Evolutionary conservation across 2,329 filamentous ascomycete genomes (phyloP).

Genomic region (Ophidiomyces ophidiicola): DNA sequence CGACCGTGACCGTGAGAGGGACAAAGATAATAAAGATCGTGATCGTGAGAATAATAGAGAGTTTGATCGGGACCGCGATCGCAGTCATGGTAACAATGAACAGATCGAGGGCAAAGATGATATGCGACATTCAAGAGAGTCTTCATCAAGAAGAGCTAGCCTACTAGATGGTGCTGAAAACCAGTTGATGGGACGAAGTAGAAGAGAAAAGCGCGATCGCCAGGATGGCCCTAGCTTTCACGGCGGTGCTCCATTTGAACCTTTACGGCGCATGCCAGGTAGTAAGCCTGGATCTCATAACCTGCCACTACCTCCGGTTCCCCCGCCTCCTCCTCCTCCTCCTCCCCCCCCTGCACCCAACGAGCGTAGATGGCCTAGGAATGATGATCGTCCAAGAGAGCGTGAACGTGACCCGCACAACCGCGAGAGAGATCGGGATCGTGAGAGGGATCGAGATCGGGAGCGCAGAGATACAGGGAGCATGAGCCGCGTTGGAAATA

Average conservation of each 20-base stretch:
- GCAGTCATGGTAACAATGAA: constrained; percentile 10
- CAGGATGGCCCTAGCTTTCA: constrained; percentile 3
- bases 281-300: not conserved
- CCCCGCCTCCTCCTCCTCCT: constrained; percentile 7
- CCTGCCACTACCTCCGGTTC: constrained; percentile 1
- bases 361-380: constrained; percentile 9
- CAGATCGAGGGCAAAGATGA: constrained; percentile 3
- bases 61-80: constrained; percentile 11
- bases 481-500: constrained; percentile 1
- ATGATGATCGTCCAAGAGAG: constrained; percentile 9
- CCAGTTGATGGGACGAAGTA: not conserved
- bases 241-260: constrained; percentile 4
- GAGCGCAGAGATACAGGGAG: constrained; percentile 10
- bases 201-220: constrained; percentile 11
- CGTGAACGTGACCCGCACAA: constrained; percentile 7
- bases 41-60: constrained; percentile 18
- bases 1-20: constrained; percentile 15
- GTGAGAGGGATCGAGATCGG: constrained; percentile 20
- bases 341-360: not conserved
- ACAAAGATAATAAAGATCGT: constrained; percentile 8
- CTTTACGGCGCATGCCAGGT: not conserved
- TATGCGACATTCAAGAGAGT: constrained; percentile 1
- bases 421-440: constrained; percentile 19
- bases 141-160: constrained; percentile 2
- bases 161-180: not conserved